Conservation (phyloP, 2,329 filamentous ascomycete genomes). For the Penicillium sclerotigenum region DNA sequence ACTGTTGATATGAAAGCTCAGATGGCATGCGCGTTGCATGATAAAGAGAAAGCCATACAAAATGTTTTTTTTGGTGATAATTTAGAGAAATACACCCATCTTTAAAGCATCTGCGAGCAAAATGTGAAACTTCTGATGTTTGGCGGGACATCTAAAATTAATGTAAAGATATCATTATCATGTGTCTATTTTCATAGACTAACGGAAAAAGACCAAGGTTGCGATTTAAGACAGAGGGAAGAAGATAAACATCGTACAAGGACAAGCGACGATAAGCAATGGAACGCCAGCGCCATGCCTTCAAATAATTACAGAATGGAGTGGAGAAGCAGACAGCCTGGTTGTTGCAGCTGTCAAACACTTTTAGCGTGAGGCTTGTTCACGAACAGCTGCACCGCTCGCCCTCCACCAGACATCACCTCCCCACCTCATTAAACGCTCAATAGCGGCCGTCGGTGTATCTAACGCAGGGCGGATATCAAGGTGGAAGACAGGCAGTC, state of each 20-base stretch:
- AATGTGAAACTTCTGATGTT: neutral
- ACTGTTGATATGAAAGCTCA: slow-evolving; percentile 1
- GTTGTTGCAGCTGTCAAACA: neutral
- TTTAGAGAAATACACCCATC: neutral
- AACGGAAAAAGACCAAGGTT: neutral
- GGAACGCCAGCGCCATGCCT: slow-evolving; percentile 30
- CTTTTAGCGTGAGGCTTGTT: slow-evolving; percentile 9
- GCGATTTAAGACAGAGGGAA: slow-evolving; percentile 11
- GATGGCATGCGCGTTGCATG: slow-evolving; percentile 5
- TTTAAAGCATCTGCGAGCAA: neutral
- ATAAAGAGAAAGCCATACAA: neutral
- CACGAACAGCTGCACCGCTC: slow-evolving; percentile 63
- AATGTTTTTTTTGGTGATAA: neutral
- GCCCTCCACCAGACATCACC: slow-evolving; percentile 93
- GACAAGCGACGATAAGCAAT: slow-evolving; percentile 4
- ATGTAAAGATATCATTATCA: slow-evolving; percentile 10
- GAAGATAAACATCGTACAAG: slow-evolving; percentile 10
- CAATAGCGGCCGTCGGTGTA: slow-evolving; percentile 73
- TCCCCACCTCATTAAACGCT: slow-evolving; percentile 83
- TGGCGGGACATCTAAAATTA: neutral
- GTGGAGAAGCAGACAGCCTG: slow-evolving; percentile 24
- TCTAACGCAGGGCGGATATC: slow-evolving; percentile 88
- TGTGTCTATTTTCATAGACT: slow-evolving; percentile 6
- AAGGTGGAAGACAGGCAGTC: slow-evolving; percentile 91
- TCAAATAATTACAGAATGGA: slow-evolving; percentile 20